phyloP scores from a whole-genome alignment of 2,329 filamentous ascomycete genomes.

The Phialemoniopsis sp. region DNA sequence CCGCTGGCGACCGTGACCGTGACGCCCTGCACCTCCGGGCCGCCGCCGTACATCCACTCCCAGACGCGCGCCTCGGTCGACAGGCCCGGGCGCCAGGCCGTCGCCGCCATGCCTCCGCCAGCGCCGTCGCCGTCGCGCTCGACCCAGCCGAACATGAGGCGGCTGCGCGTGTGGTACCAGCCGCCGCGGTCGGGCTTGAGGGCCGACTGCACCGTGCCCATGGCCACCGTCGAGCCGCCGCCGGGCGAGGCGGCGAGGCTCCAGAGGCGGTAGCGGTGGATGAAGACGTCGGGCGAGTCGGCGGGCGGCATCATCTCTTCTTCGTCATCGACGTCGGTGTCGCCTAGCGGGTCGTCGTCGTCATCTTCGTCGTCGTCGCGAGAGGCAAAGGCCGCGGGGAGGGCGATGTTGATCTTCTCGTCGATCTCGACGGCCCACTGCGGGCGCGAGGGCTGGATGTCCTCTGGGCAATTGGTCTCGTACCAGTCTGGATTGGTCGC shows the following conservation, averaged over 20 bases:
- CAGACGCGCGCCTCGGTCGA: conserved; percentile 53
- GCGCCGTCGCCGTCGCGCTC: conserved; percentile 5
- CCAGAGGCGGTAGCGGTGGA: conserved; percentile 48
- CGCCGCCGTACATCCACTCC: conserved; percentile 57
- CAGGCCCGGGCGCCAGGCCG: conserved; percentile 14
- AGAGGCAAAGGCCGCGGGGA: conserved; percentile 40
- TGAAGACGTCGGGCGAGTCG: conserved; percentile 36
- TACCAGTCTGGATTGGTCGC: conserved; percentile 47
- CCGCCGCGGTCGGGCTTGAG: conserved; percentile 39
- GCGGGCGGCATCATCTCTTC: conserved; percentile 21
- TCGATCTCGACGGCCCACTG: conserved; percentile 46
- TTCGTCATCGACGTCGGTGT: conserved; percentile 19
- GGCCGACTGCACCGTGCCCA: conserved; percentile 44
- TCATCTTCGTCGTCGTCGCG: conserved; percentile 25
- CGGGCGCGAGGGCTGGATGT: conserved; percentile 14
- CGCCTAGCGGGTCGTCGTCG: conserved; percentile 15
- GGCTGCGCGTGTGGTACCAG: conserved; percentile 29
- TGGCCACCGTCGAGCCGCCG: conserved; percentile 44
- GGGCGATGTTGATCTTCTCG: conserved; percentile 34
- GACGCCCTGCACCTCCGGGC: conserved; percentile 38
- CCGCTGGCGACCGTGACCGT: conserved; percentile 14
- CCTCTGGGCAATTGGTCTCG: conserved; percentile 38
- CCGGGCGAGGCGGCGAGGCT: conserved; percentile 48
- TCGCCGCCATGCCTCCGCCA: neutral
- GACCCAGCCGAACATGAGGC: conserved; percentile 29